Conservation (phyloP, 352 stramenopile genomes). For the Phytopythium litorale region DNA sequence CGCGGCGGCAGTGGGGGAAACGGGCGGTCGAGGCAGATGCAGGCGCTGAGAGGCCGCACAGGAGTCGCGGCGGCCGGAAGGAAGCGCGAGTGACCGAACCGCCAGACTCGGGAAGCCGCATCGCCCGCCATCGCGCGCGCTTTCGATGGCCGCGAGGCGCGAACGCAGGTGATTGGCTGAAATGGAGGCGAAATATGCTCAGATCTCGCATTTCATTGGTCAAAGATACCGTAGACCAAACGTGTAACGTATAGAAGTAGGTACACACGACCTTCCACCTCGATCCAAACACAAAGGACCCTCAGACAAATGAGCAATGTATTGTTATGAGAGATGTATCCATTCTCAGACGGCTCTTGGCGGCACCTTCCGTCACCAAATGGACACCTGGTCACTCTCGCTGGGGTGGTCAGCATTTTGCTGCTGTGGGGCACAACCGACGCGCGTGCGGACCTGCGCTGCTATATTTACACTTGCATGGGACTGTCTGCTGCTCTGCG, state of each 20-base stretch:
- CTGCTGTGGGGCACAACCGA: no score
- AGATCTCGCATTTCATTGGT: not conserved
- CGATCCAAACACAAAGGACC: not conserved
- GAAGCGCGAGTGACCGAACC: not conserved
- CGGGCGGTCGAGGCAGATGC: not conserved
- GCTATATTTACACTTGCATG: not conserved
- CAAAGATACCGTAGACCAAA: not conserved
- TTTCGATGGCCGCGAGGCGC: conserved; percentile 5
- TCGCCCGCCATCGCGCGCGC: not conserved
- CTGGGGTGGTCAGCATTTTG: no score
- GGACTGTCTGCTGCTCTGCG: no score
- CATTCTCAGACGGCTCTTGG: not conserved
- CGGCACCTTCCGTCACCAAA: not conserved
- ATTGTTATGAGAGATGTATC: not conserved
- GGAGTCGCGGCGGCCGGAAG: not conserved
- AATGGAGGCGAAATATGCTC: not conserved
- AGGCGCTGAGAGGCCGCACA: not conserved
- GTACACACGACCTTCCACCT: not conserved
- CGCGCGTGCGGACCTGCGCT: not conserved
- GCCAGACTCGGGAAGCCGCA: not conserved
- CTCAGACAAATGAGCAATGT: not conserved
- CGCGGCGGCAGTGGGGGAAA: not conserved
- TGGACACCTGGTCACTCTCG: not conserved
- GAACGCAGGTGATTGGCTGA: conserved; percentile 7
- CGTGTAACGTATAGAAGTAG: not conserved